These are phyloP conservation scores for Ogataea nakhonphanomensis DNA, from an alignment of 805 yeast species.

Conservation along the genomic window DNA sequence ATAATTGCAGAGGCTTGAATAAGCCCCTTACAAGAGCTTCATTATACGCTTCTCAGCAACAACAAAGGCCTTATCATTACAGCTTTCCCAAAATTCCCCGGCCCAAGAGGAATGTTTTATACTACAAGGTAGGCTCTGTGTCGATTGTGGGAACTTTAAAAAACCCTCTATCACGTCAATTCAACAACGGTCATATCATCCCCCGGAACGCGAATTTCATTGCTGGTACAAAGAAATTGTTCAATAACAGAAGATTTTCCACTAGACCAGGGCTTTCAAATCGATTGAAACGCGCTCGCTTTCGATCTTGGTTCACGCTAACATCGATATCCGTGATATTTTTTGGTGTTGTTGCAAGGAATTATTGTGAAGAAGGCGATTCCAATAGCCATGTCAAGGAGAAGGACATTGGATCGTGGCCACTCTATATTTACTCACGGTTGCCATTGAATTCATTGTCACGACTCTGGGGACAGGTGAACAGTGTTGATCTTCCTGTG, in stretches of 20 bases:
- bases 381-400: conserved; percentile 26
- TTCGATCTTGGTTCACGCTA: conserved; percentile 49
- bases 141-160: conserved; percentile 22
- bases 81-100: conserved; percentile 54
- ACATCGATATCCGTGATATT: conserved; percentile 51
- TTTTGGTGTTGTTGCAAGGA: conserved; percentile 50
- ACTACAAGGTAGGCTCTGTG: conserved; percentile 35
- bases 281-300: conserved; percentile 13
- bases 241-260: conserved; percentile 13
- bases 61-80: conserved; percentile 29
- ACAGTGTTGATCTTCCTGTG: conserved; percentile 76
- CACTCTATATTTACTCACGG: conserved; percentile 81
- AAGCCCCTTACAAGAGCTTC: conserved; percentile 28
- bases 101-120: conserved; percentile 51
- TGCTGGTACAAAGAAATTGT: conserved; percentile 29
- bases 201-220: conserved; percentile 15
- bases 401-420: conserved; percentile 76
- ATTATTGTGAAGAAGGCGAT: conserved; percentile 17
- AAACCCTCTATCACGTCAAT: conserved; percentile 20
- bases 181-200: conserved; percentile 10
- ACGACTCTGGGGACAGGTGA: conserved; percentile 91
- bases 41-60: conserved; percentile 17
- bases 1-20: conserved; percentile 11
- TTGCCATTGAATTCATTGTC: conserved; percentile 89
- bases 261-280: conserved; percentile 7